Conservation (phyloP, 192 early-diverging fungal genomes). For the Diversispora epigaea region DNA sequence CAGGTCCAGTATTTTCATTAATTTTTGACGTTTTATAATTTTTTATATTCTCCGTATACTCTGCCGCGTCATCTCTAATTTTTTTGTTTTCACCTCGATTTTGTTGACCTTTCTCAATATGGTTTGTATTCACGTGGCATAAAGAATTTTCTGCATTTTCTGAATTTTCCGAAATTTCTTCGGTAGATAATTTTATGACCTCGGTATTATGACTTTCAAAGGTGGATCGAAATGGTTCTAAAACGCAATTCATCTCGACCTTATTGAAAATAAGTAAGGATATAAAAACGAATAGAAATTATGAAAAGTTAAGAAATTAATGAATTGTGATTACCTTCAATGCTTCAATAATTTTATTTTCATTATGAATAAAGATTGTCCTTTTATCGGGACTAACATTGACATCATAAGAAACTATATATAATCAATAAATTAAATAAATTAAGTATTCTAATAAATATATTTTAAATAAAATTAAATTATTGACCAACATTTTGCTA, state of each 20-base stretch:
- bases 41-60: no score
- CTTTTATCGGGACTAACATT: constrained; percentile 96
- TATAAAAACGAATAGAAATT: background rate
- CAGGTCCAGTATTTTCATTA: no score
- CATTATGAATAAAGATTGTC: constrained; percentile 82
- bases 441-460: background rate
- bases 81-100: no score
- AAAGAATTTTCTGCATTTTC: background rate
- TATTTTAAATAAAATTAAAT: constrained; percentile 20
- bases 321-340: constrained; percentile 39
- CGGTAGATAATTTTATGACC: background rate
- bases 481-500: constrained; percentile 48
- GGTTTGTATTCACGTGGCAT: no score
- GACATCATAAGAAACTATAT: constrained; percentile 71
- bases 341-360: constrained; percentile 55
- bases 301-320: background rate
- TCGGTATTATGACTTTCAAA: constrained; percentile 36
- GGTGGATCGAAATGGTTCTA: constrained; percentile 61
- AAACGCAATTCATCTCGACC: constrained; percentile 47
- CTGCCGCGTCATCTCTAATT: no score
- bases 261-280: no score
- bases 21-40: no score
- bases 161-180: background rate
- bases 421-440: background rate
- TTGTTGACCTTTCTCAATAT: no score